phyloP scores from a whole-genome alignment of 2,329 filamentous ascomycete species.

The Curvularia sp. region DNA sequence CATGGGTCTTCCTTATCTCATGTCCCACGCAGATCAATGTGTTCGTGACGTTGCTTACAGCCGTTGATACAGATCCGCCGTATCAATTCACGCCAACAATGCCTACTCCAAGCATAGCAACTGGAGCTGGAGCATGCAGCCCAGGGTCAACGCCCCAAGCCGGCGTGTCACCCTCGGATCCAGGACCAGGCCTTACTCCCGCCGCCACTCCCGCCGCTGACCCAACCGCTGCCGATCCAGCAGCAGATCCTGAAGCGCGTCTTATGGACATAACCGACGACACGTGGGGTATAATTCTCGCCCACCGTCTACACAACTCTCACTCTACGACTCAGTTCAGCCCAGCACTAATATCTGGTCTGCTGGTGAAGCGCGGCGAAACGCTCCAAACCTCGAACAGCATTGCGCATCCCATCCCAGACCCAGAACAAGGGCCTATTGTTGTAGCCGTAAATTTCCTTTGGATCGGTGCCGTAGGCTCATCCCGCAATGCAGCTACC shows the following conservation, averaged over 20 bases:
- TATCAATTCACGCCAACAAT: slow-evolving; percentile 66
- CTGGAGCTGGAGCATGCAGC: slow-evolving; percentile 26
- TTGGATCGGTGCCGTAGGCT: slow-evolving; percentile 55
- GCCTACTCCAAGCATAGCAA: slow-evolving; percentile 23
- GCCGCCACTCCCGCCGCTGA: slow-evolving; percentile 69
- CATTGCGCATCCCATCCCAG: slow-evolving; percentile 26
- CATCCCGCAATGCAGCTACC: slow-evolving; percentile 40
- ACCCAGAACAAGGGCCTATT: slow-evolving; percentile 41
- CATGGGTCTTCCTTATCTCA: slow-evolving; percentile 48
- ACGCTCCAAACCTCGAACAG: slow-evolving; percentile 21
- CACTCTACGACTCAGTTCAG: slow-evolving; percentile 46
- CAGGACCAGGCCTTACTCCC: slow-evolving; percentile 62
- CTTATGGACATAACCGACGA: slow-evolving; percentile 77
- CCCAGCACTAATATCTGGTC: slow-evolving; percentile 52
- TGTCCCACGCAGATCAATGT: slow-evolving; percentile 49
- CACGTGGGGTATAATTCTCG: slow-evolving; percentile 75
- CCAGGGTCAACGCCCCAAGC: slow-evolving; percentile 47
- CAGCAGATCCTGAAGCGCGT: slow-evolving; percentile 67
- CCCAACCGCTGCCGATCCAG: slow-evolving; percentile 54
- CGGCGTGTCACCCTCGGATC: slow-evolving; percentile 45
- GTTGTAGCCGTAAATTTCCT: slow-evolving; percentile 54
- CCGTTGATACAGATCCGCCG: slow-evolving; percentile 70
- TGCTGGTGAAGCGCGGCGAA: slow-evolving; percentile 54
- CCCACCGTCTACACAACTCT: slow-evolving; percentile 60
- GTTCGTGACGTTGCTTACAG: slow-evolving; percentile 64